Evolutionary conservation across 1,284 basidiomycete species (phyloP), one percentile per base, ranked within the genome.

Genomic region (Ustilago tritici): DNA sequence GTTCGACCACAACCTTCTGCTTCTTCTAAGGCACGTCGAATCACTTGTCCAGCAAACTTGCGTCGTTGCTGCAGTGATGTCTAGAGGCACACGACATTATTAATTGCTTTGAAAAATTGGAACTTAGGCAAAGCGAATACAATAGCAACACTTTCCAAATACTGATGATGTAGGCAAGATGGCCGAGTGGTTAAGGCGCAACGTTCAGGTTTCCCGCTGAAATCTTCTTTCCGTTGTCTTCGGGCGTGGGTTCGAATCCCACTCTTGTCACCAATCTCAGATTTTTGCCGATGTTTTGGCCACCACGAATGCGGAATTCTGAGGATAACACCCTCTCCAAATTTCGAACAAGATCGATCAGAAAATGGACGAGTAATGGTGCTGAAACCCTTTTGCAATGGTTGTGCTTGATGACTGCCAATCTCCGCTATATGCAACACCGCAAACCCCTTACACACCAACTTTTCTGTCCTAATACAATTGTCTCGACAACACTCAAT

Each of bases 151-250:
- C n/a, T 19, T 15, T 1, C 0, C 1, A 17, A 5, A 1, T 1
- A 0, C 3, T 11, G 28, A 5, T 32, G 49, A 1, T 50, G 49
- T 50, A 57, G 82, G 73, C 82, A 80, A 83, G 82, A 84, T 84
- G 82, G 82, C 82, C 79, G 82, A 84, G 82, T 83, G 82, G 82
- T 83, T 84, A 82, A 83, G 81, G 82, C 82, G 82, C 77, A 67
- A 65, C 67, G 66, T 74, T 78, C 75, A 74, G 70, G 70, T 53
- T 56, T 17, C 19, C n/a, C 54, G 17, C 47, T 62, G 69, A 63
- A 5, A 62, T 61, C 52, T 28, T 32, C 23, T 28, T 35, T 63
- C 64, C 70, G 70, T 65, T 64, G 70, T 82, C 80, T 82, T 80
- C 79, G 78, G 80, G 82, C 82, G 82, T 84, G 82, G 79, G 82